These are phyloP conservation scores for Achlya hypogyna DNA, from an alignment of 352 stramenopile genomes.

Conservation along the genomic window DNA sequence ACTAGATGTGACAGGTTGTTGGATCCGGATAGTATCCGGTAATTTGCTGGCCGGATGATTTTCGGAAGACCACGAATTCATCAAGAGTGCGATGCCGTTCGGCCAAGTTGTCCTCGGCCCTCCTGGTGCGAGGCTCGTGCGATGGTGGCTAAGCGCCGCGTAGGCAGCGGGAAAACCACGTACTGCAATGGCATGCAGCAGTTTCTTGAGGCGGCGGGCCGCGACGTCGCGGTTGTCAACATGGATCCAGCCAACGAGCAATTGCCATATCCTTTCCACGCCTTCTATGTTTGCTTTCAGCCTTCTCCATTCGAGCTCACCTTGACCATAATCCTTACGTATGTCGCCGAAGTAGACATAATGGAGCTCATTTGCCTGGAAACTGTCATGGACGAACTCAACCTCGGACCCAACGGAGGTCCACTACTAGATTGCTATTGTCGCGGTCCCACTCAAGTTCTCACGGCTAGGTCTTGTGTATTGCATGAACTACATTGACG, in stretches of 20 bases:
- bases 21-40: neutral
- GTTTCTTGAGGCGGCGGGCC: constrained; percentile 61
- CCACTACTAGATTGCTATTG: neutral
- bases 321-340: constrained; percentile 23
- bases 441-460: neutral
- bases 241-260: constrained; percentile 97
- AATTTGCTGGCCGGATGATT: neutral
- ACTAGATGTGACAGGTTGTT: neutral
- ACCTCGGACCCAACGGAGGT: constrained; percentile 94
- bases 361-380: constrained; percentile 95
- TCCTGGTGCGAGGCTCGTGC: neutral
- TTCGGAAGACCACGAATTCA: neutral
- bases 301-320: neutral
- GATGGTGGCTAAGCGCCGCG: neutral
- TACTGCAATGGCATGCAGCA: constrained; percentile 98
- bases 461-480: constrained; percentile 86
- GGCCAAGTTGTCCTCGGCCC: constrained; percentile 17
- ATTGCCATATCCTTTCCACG: constrained; percentile 28
- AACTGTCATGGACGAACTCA: constrained; percentile 90
- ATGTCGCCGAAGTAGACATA: constrained; percentile 86
- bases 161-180: constrained; percentile 93
- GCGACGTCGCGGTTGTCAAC: constrained; percentile 89
- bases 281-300: neutral
- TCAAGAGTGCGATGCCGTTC: constrained; percentile 8
- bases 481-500: constrained; percentile 98